A percentile compares a stretch with the other conserved stretches of the same genome.
phyloP scores from a whole-genome alignment of 768 basidiomycete genomes.

The Nidula microcarpa region DNA sequence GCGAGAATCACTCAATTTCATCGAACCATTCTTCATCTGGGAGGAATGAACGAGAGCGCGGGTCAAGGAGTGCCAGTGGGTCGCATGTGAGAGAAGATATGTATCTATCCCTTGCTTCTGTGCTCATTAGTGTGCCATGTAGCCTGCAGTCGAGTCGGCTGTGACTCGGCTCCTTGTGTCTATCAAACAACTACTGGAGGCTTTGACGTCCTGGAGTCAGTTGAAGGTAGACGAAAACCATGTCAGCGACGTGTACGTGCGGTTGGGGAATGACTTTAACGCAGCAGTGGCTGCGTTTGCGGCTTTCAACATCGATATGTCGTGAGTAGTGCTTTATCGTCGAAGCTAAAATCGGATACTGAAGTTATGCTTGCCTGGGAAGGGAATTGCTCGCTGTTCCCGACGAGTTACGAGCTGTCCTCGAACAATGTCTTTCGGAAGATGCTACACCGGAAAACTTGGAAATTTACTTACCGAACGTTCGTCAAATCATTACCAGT shows the following conservation, averaged over 20 bases:
- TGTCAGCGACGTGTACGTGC: conserved; percentile 97
- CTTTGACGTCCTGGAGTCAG: conserved; percentile 82
- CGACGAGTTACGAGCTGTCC: conserved; percentile 80
- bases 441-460: conserved; percentile 84
- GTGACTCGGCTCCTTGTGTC: conserved; percentile 92
- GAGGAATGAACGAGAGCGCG: conserved; percentile 43
- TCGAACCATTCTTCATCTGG: conserved; percentile 42
- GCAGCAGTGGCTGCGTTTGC: conserved; percentile 87
- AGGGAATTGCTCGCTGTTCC: conserved; percentile 90
- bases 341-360: background rate
- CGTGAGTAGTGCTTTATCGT: conserved; percentile 48
- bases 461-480: conserved; percentile 84
- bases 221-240: conserved; percentile 66
- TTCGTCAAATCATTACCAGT: conserved; percentile 88
- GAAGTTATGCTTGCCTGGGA: conserved; percentile 7
- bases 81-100: conserved; percentile 21
- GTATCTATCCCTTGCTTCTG: too few species aligned
- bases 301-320: conserved; percentile 83
- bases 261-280: conserved; percentile 96
- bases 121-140: background rate
- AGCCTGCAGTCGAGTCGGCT: conserved; percentile 86
- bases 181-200: conserved; percentile 92
- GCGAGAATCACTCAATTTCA: conserved; percentile 49
- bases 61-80: conserved; percentile 29
- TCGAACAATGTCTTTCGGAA: conserved; percentile 90